These are phyloP conservation scores for Calonectria honghensis DNA, from an alignment of 2,329 filamentous ascomycete genomes.

Conservation along the genomic window DNA sequence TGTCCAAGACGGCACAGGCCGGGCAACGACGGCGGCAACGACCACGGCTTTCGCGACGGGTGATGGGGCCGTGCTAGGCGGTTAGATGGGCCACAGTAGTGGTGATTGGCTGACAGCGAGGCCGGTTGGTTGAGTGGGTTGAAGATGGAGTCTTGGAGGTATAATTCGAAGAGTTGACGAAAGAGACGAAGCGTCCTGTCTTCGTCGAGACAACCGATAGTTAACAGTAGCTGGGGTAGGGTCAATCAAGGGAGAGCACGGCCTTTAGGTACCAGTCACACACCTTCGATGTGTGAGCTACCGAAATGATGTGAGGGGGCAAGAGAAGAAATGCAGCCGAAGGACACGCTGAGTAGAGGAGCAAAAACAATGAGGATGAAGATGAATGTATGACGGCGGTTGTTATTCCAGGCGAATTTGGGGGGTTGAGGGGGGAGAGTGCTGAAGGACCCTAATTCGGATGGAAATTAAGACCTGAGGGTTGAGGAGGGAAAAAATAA, in stretches of 20 bases:
- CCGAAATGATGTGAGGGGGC: conserved; percentile 1
- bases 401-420: not conserved
- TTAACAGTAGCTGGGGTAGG: not conserved
- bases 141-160: conserved; percentile 34
- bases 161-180: conserved; percentile 36
- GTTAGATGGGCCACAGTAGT: conserved; percentile 28
- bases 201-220: not conserved
- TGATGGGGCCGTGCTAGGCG: conserved; percentile 27
- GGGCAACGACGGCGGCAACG: conserved; percentile 22
- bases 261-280: not conserved
- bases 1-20: conserved; percentile 29
- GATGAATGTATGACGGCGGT: not conserved
- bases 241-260: not conserved
- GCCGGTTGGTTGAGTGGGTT: conserved; percentile 37
- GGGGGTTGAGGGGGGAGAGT: not conserved
- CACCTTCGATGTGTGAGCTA: not conserved
- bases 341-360: not conserved
- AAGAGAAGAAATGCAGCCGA: not conserved
- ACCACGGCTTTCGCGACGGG: conserved; percentile 29
- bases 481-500: not conserved
- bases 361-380: not conserved
- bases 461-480: not conserved
- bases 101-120: conserved; percentile 39
- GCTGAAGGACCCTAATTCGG: not conserved
- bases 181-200: conserved; percentile 1